phyloP scores from a whole-genome alignment of 192 early-diverging fungal species.

The Chytriomyces confervae region DNA sequence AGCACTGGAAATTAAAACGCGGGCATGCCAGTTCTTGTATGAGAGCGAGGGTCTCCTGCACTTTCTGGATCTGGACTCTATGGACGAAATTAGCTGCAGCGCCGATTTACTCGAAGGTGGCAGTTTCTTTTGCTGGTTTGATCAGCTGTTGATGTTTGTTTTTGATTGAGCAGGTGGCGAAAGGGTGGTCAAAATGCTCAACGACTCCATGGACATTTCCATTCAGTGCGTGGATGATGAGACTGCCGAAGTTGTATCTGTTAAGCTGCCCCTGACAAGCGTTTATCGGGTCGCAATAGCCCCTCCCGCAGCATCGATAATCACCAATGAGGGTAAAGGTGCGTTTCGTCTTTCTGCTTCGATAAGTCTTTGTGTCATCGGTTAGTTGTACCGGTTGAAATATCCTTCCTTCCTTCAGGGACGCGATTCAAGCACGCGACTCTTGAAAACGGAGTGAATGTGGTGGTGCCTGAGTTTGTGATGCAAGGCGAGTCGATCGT shows the following conservation, averaged over 20 bases:
- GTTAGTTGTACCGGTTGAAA: background rate
- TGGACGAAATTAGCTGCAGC: conserved; percentile 18
- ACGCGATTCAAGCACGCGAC: conserved; percentile 32
- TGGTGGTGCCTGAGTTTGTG: conserved; percentile 36
- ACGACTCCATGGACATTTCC: conserved; percentile 14
- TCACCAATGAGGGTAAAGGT: conserved; percentile 36
- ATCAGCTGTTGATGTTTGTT: background rate
- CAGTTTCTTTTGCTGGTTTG: background rate
- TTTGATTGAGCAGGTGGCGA: conserved; percentile 2
- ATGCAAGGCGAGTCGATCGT: conserved; percentile 22
- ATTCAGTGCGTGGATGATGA: conserved; percentile 7
- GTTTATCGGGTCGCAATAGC: conserved; percentile 20
- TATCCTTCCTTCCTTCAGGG: background rate
- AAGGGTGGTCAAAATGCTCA: conserved; percentile 17
- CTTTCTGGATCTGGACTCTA: conserved; percentile 32
- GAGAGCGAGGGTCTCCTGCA: conserved; percentile 16
- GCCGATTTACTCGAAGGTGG: conserved; percentile 20
- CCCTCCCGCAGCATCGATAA: background rate
- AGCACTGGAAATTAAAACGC: too few species aligned
- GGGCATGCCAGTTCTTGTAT: conserved; percentile 27
- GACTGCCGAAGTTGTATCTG: conserved; percentile 3
- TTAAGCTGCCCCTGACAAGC: conserved; percentile 12
- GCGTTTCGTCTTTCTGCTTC: background rate
- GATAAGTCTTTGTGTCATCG: background rate
- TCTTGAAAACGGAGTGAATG: conserved; percentile 32